Base-by-base conservation (phyloP, 2,329 filamentous ascomycete species). In the Rhinocladiella mackenziei region DNA sequence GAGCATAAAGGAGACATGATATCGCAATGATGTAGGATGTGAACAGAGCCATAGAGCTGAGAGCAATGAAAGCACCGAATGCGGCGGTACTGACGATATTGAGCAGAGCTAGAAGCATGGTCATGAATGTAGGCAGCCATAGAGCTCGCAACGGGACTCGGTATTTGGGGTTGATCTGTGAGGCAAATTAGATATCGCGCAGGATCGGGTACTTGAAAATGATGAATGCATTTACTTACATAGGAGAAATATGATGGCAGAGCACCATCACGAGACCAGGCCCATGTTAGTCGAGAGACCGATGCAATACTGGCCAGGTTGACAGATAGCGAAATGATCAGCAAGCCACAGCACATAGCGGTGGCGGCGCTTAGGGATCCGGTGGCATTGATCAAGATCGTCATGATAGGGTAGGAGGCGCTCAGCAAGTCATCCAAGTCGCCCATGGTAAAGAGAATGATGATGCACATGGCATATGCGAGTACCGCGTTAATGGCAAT, bases 221-320 rank as follows among this genome's bases (percentile, higher is more conserved):
- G 7, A 26, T 11, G 7, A 11, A 26, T 7, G 11, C 7, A 26
- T 26, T 26, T 11, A 26, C 23, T 26, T 26, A 26, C 23, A 26
- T 26, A 43, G 30, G 62, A 56, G 43, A 67, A 65, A 8, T 60
- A 66, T 31, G 62, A 62, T 0, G 70, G 70, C 1, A 74, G 53
- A 3, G 68, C 72, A 3, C 69, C 69, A 42, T 75, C 72, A 3
- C 67, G 58, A n/a, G 71, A 67, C 60, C 72, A 75, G 0, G 69
- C 68, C 72, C 72, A 75, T 0, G 69, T 67, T 3, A 74, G 54
- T 3, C 72, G 67, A 2, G 71, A 71, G 1, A 66, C 68, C 0
- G 71, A 73, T 0, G 72, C 70, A 4, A 73, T 38, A 19, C 38
- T 43, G 33, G 39, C 50, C 13, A 53, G 25, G 36, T 14, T 36